Evolutionary conservation across 2,329 filamentous ascomycete species (phyloP).

Genomic region (Grosmannia penicillata): DNA sequence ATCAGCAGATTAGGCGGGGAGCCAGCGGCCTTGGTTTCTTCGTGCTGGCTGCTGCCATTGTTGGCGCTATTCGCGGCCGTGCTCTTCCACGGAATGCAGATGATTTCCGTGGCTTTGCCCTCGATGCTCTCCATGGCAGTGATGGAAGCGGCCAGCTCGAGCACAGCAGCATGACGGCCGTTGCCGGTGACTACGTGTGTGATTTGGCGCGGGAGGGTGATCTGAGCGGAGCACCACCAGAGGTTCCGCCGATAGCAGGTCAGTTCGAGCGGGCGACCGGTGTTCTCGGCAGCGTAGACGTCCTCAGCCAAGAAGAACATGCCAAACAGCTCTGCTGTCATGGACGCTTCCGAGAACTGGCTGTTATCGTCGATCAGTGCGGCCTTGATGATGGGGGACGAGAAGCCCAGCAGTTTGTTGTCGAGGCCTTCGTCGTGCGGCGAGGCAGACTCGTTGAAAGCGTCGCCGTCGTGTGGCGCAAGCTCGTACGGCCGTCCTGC

Average conservation of each 20-base stretch:
- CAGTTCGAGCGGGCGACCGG: slow-evolving; percentile 55
- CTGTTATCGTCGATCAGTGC: slow-evolving; percentile 52
- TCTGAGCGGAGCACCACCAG: slow-evolving; percentile 83
- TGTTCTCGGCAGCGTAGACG: slow-evolving; percentile 48
- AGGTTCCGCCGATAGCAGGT: slow-evolving; percentile 92
- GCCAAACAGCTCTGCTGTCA: slow-evolving; percentile 66
- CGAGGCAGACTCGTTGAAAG: slow-evolving; percentile 27
- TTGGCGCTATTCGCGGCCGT: slow-evolving; percentile 28
- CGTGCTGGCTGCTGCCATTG: slow-evolving; percentile 9
- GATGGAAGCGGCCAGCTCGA: slow-evolving; percentile 67
- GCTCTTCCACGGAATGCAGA: slow-evolving; percentile 93
- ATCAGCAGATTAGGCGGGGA: slow-evolving; percentile 40
- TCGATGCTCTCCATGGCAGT: slow-evolving; percentile 86
- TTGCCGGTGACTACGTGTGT: slow-evolving; percentile 60
- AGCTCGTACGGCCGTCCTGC: slow-evolving; percentile 12
- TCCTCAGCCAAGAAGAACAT: slow-evolving; percentile 84
- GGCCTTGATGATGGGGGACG: slow-evolving; percentile 42
- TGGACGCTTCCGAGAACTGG: slow-evolving; percentile 46
- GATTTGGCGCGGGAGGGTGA: slow-evolving; percentile 61
- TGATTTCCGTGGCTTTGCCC: slow-evolving; percentile 82
- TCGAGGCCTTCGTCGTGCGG: slow-evolving; percentile 37
- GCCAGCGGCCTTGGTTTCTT: slow-evolving; percentile 30
- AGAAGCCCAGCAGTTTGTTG: slow-evolving; percentile 63
- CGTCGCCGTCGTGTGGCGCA: slow-evolving; percentile 6
- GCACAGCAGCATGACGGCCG: slow-evolving; percentile 60